Evolutionary conservation across 164 flowering plant genomes (phyloP).

Genomic region (Paratinospora sagittata): DNA sequence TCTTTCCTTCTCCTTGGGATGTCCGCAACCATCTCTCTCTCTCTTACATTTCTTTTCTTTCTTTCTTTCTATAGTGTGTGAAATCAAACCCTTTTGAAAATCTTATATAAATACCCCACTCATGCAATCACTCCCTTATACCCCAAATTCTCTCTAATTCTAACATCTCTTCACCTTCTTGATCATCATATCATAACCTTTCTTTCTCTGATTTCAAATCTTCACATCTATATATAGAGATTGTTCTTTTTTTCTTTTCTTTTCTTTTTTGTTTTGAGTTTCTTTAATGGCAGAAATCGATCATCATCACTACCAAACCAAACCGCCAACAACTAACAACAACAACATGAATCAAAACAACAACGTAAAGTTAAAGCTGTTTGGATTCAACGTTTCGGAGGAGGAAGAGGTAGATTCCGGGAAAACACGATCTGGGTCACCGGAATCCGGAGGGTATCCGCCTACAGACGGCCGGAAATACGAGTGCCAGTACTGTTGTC

Average conservation of each 20-base stretch:
- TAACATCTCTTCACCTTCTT: neutral
- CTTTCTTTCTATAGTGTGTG: neutral
- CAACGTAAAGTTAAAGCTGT: constrained; percentile 51
- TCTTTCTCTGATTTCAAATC: neutral
- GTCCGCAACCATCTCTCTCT: constrained; percentile 42
- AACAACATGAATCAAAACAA: neutral
- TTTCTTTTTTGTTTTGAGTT: constrained; percentile 1
- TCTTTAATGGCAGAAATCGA: constrained; percentile 44
- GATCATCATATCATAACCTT: no score
- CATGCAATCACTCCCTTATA: constrained; percentile 22
- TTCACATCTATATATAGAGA: neutral
- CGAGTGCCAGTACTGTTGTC: constrained; percentile 93
- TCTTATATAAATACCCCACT: constrained; percentile 33
- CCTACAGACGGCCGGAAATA: constrained; percentile 55
- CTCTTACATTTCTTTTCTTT: neutral
- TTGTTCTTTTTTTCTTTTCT: neutral
- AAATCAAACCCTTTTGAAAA: neutral
- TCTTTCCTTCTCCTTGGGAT: constrained; percentile 40
- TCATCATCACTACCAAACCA: constrained; percentile 16
- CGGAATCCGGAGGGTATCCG: constrained; percentile 29
- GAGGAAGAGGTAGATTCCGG: constrained; percentile 43
- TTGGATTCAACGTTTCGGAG: constrained; percentile 66
- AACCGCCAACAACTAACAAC: constrained; percentile 15
- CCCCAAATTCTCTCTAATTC: constrained; percentile 1
- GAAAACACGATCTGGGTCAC: constrained; percentile 32